These are phyloP conservation scores for Crithidia brevicula DNA, from an alignment of 208 protist species.

Conservation along the genomic window DNA sequence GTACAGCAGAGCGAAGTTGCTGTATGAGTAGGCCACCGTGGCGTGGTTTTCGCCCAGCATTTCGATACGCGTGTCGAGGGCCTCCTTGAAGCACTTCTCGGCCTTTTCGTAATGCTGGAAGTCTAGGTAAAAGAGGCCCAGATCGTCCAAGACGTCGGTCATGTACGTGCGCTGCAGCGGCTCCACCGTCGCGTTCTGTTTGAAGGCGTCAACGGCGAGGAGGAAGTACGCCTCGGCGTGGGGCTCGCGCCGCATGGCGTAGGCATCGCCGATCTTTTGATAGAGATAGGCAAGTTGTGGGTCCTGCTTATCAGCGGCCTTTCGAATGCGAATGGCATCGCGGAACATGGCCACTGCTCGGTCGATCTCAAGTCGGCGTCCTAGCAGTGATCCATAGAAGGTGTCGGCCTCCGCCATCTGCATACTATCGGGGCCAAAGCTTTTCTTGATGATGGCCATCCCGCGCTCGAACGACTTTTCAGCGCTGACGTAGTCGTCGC, in stretches of 20 bases:
- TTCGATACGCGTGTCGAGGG: constrained; percentile 85
- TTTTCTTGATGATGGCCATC: constrained; percentile 65
- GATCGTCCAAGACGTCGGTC: constrained; percentile 89
- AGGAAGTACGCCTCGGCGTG: constrained; percentile 91
- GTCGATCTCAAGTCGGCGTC: constrained; percentile 71
- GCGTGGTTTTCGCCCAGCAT: constrained; percentile 89
- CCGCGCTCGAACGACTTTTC: constrained; percentile 77
- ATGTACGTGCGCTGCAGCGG: constrained; percentile 87
- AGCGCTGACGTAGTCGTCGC: constrained; percentile 62
- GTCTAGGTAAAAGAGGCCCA: constrained; percentile 89
- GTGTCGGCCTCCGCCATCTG: constrained; percentile 82
- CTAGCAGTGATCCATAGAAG: constrained; percentile 75
- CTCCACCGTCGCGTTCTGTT: constrained; percentile 75
- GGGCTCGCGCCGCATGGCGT: constrained; percentile 76
- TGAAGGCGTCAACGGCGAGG: constrained; percentile 79
- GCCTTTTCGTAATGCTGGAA: constrained; percentile 92
- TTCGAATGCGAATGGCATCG: constrained; percentile 80
- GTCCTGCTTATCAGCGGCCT: constrained; percentile 63
- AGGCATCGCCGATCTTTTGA: constrained; percentile 87
- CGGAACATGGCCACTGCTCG: constrained; percentile 61
- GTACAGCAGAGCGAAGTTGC: constrained; percentile 87
- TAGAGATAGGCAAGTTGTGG: constrained; percentile 88
- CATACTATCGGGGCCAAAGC: constrained; percentile 63
- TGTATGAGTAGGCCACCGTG: constrained; percentile 91
- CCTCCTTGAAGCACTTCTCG: constrained; percentile 86